These are phyloP conservation scores for Irpex sp. DNA, from an alignment of 1,284 basidiomycete genomes.

Conservation along the genomic window DNA sequence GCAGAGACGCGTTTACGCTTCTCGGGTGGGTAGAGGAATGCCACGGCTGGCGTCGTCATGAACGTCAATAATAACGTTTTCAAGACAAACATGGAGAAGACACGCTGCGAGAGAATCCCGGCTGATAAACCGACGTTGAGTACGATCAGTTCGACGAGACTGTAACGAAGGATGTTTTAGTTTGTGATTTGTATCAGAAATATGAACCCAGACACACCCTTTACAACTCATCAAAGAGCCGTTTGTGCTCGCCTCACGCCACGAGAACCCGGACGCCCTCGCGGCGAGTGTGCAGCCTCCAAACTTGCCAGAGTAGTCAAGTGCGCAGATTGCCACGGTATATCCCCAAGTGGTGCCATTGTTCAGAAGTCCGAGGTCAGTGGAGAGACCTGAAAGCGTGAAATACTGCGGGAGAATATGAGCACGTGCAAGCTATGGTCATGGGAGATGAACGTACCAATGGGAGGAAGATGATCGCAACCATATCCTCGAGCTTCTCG, in stretches of 20 bases:
- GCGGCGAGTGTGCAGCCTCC: constrained; percentile 53
- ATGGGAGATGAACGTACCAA: constrained; percentile 34
- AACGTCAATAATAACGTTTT: constrained; percentile 86
- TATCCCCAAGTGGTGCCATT: constrained; percentile 60
- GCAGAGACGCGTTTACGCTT: constrained; percentile 46
- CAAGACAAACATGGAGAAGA: constrained; percentile 90
- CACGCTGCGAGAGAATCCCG: constrained; percentile 64
- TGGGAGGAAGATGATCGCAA: constrained; percentile 58
- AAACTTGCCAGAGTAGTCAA: constrained; percentile 63
- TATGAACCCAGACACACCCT: constrained; percentile 38
- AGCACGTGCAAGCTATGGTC: not conserved
- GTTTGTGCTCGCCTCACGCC: constrained; percentile 61
- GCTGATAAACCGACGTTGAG: constrained; percentile 68
- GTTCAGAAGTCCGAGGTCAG: constrained; percentile 61
- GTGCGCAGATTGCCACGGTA: constrained; percentile 43
- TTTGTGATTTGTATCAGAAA: not conserved
- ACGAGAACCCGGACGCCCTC: constrained; percentile 46
- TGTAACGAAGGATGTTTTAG: constrained; percentile 14
- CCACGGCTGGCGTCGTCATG: constrained; percentile 85
- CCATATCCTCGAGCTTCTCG: constrained; percentile 67
- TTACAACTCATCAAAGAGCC: constrained; percentile 76
- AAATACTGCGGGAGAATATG: constrained; percentile 44
- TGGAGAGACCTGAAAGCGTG: constrained; percentile 62
- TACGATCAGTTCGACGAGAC: constrained; percentile 57
- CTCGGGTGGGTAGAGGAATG: constrained; percentile 72